These are phyloP conservation scores for Scedosporium aurantiacum DNA, from an alignment of 2,329 filamentous ascomycete genomes.

Conservation along the genomic window DNA sequence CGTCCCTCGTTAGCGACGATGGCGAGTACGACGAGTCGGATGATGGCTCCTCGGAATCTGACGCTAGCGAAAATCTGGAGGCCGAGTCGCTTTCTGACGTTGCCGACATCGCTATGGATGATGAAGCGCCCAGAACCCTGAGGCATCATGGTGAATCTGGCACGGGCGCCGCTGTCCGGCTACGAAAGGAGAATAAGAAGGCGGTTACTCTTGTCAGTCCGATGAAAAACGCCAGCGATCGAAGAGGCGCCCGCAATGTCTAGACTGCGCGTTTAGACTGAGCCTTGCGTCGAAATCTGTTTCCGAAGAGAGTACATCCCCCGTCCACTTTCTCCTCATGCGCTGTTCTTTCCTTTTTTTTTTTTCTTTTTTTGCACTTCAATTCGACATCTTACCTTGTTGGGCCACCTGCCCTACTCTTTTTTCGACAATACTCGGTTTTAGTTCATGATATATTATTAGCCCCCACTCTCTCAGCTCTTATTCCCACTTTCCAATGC, in stretches of 20 bases:
- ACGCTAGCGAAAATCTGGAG: slow-evolving; percentile 44
- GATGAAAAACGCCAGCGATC: slow-evolving; percentile 28
- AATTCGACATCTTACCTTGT: background rate
- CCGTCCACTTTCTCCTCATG: background rate
- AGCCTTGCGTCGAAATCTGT: background rate
- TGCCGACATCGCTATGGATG: slow-evolving; percentile 50
- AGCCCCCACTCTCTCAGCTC: slow-evolving; percentile 11
- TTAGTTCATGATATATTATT: slow-evolving; percentile 13
- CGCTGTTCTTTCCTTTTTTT: background rate
- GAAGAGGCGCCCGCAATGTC: slow-evolving; percentile 15
- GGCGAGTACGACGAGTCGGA: slow-evolving; percentile 68
- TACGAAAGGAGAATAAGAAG: slow-evolving; percentile 43
- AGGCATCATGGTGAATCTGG: slow-evolving; percentile 30
- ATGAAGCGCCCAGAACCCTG: slow-evolving; percentile 36
- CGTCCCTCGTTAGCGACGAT: slow-evolving; percentile 72
- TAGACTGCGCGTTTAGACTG: slow-evolving; percentile 10
- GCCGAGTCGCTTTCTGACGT: slow-evolving; percentile 50
- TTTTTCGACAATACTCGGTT: slow-evolving; percentile 20
- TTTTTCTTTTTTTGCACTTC: background rate
- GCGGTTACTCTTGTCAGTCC: slow-evolving; percentile 45
- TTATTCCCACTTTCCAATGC: slow-evolving; percentile 5
- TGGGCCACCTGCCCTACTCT: slow-evolving; percentile 9
- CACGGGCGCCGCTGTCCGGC: slow-evolving; percentile 28
- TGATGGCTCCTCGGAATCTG: slow-evolving; percentile 49
- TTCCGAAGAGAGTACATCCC: background rate